These are phyloP conservation scores for Seminavis robusta DNA, from an alignment of 108 stramenopile species.

Conservation along the genomic window DNA sequence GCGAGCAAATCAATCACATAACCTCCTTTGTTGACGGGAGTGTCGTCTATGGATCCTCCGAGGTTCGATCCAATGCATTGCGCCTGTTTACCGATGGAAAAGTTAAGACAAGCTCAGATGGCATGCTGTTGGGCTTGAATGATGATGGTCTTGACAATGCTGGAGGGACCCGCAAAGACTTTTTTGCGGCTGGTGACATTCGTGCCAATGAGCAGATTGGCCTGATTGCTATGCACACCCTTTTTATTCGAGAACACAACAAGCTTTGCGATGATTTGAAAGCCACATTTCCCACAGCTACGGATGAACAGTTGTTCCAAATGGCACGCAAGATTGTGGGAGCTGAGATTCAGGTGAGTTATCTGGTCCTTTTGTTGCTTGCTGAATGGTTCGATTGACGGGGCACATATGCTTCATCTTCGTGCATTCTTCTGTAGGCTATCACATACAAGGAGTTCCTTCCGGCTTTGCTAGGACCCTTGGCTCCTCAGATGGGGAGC, in stretches of 20 bases:
- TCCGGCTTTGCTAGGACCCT: slow-evolving; percentile 23
- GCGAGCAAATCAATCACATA: slow-evolving; percentile 7
- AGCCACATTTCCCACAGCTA: background rate
- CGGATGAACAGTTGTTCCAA: slow-evolving; percentile 25
- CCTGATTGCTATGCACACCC: slow-evolving; percentile 13
- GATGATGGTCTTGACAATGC: too few species aligned
- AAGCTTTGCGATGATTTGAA: slow-evolving; percentile 15
- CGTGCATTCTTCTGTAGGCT: too few species aligned
- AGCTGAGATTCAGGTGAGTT: slow-evolving; percentile 31
- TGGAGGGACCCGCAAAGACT: background rate
- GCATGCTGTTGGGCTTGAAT: background rate
- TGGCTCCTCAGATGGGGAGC: slow-evolving; percentile 5
- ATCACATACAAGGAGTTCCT: slow-evolving; percentile 33
- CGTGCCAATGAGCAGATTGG: slow-evolving; percentile 42
- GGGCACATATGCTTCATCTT: too few species aligned
- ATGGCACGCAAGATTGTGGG: slow-evolving; percentile 20
- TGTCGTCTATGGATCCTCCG: slow-evolving; percentile 13
- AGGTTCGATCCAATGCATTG: background rate
- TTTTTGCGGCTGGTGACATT: slow-evolving; percentile 34
- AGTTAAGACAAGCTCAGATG: background rate
- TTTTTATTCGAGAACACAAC: slow-evolving; percentile 42
- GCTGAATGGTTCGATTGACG: too few species aligned
- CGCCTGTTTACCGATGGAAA: background rate
- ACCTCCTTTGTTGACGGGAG: slow-evolving; percentile 5
- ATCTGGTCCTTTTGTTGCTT: too few species aligned